Evolutionary conservation across 495 filamentous ascomycete genomes (phyloP).

Genomic region (Talaromyces borbonicus): DNA sequence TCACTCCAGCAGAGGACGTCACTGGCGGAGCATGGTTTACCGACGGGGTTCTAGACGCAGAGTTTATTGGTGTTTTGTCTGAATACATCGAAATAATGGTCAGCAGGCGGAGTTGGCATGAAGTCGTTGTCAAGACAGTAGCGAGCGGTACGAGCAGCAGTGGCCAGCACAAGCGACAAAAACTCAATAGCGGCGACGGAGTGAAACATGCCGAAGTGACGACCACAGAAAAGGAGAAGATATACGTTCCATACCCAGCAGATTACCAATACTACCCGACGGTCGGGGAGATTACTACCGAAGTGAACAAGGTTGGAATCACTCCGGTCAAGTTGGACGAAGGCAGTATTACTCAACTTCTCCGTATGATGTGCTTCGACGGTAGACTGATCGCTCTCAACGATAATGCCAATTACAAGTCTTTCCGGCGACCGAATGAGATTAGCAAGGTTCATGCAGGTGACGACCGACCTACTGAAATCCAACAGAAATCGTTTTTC

Average conservation of each 20-base stretch:
- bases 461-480: slow-evolving; percentile 27
- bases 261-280: slow-evolving; percentile 69
- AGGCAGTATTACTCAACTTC: slow-evolving; percentile 65
- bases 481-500: slow-evolving; percentile 15
- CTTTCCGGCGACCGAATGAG: slow-evolving; percentile 27
- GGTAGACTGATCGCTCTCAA: slow-evolving; percentile 47
- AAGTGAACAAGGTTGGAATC: slow-evolving; percentile 55
- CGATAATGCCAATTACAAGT: slow-evolving; percentile 43
- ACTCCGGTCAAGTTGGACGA: slow-evolving; percentile 55
- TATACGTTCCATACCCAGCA: slow-evolving; percentile 53
- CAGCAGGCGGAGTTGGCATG: slow-evolving; percentile 57
- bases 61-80: slow-evolving; percentile 67
- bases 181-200: slow-evolving; percentile 25
- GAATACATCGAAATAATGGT: slow-evolving; percentile 63
- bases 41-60: slow-evolving; percentile 74
- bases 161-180: slow-evolving; percentile 33
- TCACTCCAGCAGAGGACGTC: slow-evolving; percentile 74
- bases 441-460: slow-evolving; percentile 29
- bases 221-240: slow-evolving; percentile 18
- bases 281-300: slow-evolving; percentile 56
- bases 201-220: slow-evolving; percentile 19
- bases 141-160: slow-evolving; percentile 9
- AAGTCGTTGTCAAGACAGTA: slow-evolving; percentile 15
- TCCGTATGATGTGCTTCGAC: slow-evolving; percentile 81
- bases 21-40: slow-evolving; percentile 93